Base-by-base conservation (phyloP, 169 alveolate genomes). In the Babesia bigemina region DNA sequence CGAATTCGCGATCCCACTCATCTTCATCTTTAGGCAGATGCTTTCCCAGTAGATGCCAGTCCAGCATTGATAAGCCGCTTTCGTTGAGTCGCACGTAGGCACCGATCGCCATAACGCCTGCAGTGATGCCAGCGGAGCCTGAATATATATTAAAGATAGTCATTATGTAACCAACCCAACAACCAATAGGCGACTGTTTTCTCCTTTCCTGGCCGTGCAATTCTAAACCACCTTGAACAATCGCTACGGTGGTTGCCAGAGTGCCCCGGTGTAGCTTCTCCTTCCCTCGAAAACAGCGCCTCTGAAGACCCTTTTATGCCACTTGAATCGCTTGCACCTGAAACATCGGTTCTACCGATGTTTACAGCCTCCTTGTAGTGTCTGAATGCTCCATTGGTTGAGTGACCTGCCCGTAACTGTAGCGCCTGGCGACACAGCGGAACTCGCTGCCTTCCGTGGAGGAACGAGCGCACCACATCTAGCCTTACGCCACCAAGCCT, bases 1-100 rank as follows among this genome's bases (percentile, higher is more conserved):
- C 92, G 71, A 94, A 95, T 79, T 94, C 97, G 47, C 60, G 74
- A 45, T 61, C 61, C 98, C 98, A 95, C 55, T 83, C 95, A 66
- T 91, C 95, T 11, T 94, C 91, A 49, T 82, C 74, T 49, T 63
- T 73, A 0, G 98, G 98, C 47, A 89, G 91, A 36, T 79, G 69
- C 29, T 63, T 79, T 19, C 95, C 97, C 26, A 75, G 86, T 48
- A 94, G 92, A 17, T 90, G 78, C 98, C 98, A 95, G 63, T 91
- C 91, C 0, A 94, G 92, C 96, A 95, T 95, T 11, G 98, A 94
- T 16, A 95, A 91, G 42, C 98, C 98, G 63, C 96, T 91, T 67
- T 91, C 93, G 17, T 93, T 88, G 48, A 95, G 91, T 45, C 98
- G 44, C 22, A 97, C 95, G 79, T 94, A 94, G 16, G 97, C 97